Conservation (phyloP, 768 basidiomycete species). For the Boletus rufocinnamomeus region DNA sequence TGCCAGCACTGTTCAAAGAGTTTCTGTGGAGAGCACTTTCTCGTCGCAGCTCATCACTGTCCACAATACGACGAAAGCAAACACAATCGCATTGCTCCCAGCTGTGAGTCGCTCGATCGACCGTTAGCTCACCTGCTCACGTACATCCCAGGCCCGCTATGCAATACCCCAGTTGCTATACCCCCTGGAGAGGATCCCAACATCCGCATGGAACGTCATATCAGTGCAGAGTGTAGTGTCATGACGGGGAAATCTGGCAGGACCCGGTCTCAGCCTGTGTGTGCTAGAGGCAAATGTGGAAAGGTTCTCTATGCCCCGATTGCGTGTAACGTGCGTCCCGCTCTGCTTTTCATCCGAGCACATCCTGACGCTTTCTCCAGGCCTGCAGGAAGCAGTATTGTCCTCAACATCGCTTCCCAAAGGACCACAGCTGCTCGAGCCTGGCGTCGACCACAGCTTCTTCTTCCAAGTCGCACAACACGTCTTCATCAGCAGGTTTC, state of each 20-base stretch:
- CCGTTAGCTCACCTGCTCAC: constrained; percentile 2
- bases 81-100: constrained; percentile 74
- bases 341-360: neutral
- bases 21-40: constrained; percentile 82
- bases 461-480: constrained; percentile 13
- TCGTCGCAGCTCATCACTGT: constrained; percentile 66
- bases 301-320: constrained; percentile 79
- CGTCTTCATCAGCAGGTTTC: constrained; percentile 2
- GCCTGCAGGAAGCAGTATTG: constrained; percentile 75
- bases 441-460: constrained; percentile 15
- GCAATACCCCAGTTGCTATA: constrained; percentile 72
- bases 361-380: constrained; percentile 39
- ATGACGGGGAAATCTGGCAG: constrained; percentile 62
- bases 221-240: constrained; percentile 63
- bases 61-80: constrained; percentile 68
- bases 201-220: constrained; percentile 75
- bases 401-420: constrained; percentile 75
- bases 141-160: constrained; percentile 62
- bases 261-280: constrained; percentile 53
- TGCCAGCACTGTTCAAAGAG: constrained; percentile 74
- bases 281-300: constrained; percentile 62
- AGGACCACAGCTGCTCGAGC: constrained; percentile 61
- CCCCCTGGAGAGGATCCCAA: constrained; percentile 82
- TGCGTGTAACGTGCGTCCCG: constrained; percentile 62
- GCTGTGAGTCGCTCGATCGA: constrained; percentile 49